Conservation (phyloP, 2,329 filamentous ascomycete genomes). For the Trichocomaceae sp. region DNA sequence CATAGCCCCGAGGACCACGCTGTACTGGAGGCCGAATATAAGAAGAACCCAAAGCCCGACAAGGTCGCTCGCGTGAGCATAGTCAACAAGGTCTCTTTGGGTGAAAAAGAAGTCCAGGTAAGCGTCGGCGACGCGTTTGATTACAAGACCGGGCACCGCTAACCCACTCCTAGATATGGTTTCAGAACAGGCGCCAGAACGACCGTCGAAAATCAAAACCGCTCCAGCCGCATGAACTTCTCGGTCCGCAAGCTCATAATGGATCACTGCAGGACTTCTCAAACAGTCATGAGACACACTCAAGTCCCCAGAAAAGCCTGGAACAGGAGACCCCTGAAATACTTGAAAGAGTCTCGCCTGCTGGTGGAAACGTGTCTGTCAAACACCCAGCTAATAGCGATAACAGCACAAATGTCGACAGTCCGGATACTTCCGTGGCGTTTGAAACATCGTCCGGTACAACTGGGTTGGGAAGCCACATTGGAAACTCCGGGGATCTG, state of each 20-base stretch:
- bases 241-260: conserved; percentile 28
- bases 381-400: background rate
- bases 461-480: background rate
- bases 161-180: conserved; percentile 69
- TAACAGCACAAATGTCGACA: background rate
- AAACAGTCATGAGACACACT: conserved; percentile 23
- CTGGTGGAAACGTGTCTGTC: background rate
- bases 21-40: conserved; percentile 79
- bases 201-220: conserved; percentile 83
- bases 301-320: conserved; percentile 21
- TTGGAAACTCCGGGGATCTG: background rate
- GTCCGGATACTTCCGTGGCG: background rate
- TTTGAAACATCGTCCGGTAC: conserved; percentile 7
- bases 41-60: conserved; percentile 81
- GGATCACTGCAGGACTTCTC: conserved; percentile 23
- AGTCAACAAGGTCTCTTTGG: conserved; percentile 76
- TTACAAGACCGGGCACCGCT: background rate
- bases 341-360: background rate
- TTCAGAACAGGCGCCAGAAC: conserved; percentile 91
- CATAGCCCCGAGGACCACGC: conserved; percentile 78
- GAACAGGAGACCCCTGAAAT: conserved; percentile 11
- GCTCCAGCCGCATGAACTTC: conserved; percentile 69
- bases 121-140: conserved; percentile 28
- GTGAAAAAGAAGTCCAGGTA: conserved; percentile 96
- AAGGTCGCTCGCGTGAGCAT: conserved; percentile 80